Evolutionary conservation across 192 early-diverging fungal species (phyloP), one percentile per base, ranked within the genome.

Genomic region (Phycomyces blakesleeanus): DNA sequence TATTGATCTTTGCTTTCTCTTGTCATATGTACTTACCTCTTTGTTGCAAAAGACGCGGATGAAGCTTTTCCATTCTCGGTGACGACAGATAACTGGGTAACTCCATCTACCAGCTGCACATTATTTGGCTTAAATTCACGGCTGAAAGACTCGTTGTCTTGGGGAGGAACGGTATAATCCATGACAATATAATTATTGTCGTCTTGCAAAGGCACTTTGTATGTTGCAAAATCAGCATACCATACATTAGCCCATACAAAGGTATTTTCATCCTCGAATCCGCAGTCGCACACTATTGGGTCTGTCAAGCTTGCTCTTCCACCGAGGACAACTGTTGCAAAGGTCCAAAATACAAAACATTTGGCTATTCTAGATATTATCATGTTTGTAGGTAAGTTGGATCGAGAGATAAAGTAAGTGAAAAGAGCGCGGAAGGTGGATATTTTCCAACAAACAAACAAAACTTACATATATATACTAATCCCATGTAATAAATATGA

Each of bases 261-360:
- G 26, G 44, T 40, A 40, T 40, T 55, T 60, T 71, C 69, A 47
- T 71, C 63, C 24, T 47, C 18, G 38, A 71, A 71, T 18, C 69
- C 69, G 42, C 69, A 71, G 51, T 71, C 69, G 26, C 69, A 64
- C 4, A 65, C 39, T 5, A 64, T 47, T n/a, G 68, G 59, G 55
- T 69, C 63, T 12, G 39, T 34, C 27, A 26, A 41, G 14, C 21
- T 58, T 15, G 40, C 15, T 24, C 27, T 27, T 51, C 34, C 24
- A 47, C 44, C 44, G 18, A 47, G 18, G 11, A 47, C 29, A 34
- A 34, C 29, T 5, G 7, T 34, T 7, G 7, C 2, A 34, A 34
- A 7, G 7, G 29, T 34, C 2, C 29, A 34, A 34, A 34, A 7
- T 7, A 34, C 29, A 34, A 34, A 7, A 7, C 3, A 34, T 34